Evolutionary conservation across 2,329 filamentous ascomycete genomes (phyloP), one percentile per base, ranked within the genome.

Genomic region (Talaromyces marneffei): DNA sequence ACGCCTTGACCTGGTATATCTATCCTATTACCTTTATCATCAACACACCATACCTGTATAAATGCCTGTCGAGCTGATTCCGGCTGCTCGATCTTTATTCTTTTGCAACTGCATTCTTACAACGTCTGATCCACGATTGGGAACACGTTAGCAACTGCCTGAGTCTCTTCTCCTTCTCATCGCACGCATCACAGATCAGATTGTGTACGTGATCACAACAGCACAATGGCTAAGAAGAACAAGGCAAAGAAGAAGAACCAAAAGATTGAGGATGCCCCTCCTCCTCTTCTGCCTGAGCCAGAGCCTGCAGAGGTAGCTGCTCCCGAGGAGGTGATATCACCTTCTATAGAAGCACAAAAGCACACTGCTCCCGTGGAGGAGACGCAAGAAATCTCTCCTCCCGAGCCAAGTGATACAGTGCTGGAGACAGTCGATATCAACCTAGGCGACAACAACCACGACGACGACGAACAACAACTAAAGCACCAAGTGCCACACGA

Each of bases 91-190:
- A 52, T 9, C n/a, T 52, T 52, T 20, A 52, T 4, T 52, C 33
- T 52, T 31, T 52, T n/a, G 23, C n/a, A 52, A 18, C 44, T 20
- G 48, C 48, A 33, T 35, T 35, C 48, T 23, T 52, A 10, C 20
- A 33, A 52, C 29, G 29, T 3, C 9, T 18, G 18, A 37, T 50
- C 16, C 7, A 44, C 60, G 56, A 64, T 65, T 66, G 65, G 64
- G 48, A 61, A 66, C 65, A 66, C 65, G 65, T 66, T 66, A 66
- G 59, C 60, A 53, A 54, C 57, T 57, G 35, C 48, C 16, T 37
- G 54, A 44, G 59, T 58, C 37, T 40, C 35, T 35, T 27, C 27
- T 33, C 20, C 29, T 52, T 7, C 27, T 18, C 18, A 29, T 35
- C 54, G 53, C 52, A n/a, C 54, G 29, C 55, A 40, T 39, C 18